Evolutionary conservation across 2,329 filamentous ascomycete genomes (phyloP).

Genomic region (Onygenales sp.): DNA sequence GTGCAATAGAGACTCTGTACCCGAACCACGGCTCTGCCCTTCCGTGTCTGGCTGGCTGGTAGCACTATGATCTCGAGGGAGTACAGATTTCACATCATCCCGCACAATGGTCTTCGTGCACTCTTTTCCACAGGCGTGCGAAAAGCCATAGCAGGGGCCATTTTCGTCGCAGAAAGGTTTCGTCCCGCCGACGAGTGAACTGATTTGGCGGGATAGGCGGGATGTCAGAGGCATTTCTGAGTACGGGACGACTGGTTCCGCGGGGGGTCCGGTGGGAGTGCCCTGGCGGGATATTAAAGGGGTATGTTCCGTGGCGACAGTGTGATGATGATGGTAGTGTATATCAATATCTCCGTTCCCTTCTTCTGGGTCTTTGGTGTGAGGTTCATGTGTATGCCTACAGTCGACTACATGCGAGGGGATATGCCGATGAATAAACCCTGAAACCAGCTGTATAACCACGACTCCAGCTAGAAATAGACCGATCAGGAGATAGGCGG

Average conservation of each 20-base stretch:
- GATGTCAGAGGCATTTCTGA: slow-evolving; percentile 5
- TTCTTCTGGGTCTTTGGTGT: slow-evolving; percentile 25
- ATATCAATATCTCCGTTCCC: slow-evolving; percentile 16
- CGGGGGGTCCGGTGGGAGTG: not conserved
- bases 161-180: slow-evolving; percentile 41
- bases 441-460: slow-evolving; percentile 36
- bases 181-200: slow-evolving; percentile 7
- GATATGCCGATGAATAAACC: slow-evolving; percentile 37
- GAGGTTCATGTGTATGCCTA: slow-evolving; percentile 34
- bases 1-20: not conserved
- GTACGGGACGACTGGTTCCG: not conserved
- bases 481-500: slow-evolving; percentile 43
- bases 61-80: not conserved
- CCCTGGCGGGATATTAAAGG: slow-evolving; percentile 7
- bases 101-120: slow-evolving; percentile 42
- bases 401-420: slow-evolving; percentile 43
- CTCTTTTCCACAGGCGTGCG: slow-evolving; percentile 51
- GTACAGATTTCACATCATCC: slow-evolving; percentile 7
- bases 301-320: slow-evolving; percentile 11
- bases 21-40: not conserved
- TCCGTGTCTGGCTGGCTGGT: not conserved
- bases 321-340: slow-evolving; percentile 16
- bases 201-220: slow-evolving; percentile 7
- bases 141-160: slow-evolving; percentile 53
- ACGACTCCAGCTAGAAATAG: slow-evolving; percentile 40